phyloP scores from a whole-genome alignment of 2,329 filamentous ascomycete species.

The Ilyonectria sp. region DNA sequence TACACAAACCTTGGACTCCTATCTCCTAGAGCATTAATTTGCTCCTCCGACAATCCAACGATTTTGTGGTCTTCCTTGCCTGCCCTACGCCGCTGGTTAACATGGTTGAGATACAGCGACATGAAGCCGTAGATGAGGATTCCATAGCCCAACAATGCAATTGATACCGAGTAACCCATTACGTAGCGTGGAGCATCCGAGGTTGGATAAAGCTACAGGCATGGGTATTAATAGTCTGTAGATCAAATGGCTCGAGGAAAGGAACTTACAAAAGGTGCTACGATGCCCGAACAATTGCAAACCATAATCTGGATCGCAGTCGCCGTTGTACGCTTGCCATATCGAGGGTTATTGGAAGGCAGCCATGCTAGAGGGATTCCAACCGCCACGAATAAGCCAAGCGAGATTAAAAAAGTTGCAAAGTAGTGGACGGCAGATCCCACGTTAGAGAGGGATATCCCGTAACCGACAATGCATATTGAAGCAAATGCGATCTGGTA shows the following conservation, averaged over 20 bases:
- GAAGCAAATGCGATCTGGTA: conserved; percentile 66
- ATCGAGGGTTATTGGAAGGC: conserved; percentile 28
- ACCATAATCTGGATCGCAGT: conserved; percentile 27
- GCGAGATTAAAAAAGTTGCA: conserved; percentile 27
- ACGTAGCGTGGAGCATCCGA: conserved; percentile 24
- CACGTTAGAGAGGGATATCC: conserved; percentile 67
- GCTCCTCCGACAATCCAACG: conserved; percentile 17
- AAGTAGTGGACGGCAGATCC: conserved; percentile 59
- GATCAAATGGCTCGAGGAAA: neutral
- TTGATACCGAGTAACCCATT: conserved; percentile 24
- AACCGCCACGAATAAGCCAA: conserved; percentile 25
- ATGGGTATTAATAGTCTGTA: neutral
- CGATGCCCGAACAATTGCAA: conserved; percentile 26
- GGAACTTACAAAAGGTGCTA: conserved; percentile 29
- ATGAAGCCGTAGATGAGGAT: conserved; percentile 23
- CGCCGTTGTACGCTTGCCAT: conserved; percentile 28
- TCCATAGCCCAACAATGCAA: conserved; percentile 22
- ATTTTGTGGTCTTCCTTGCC: conserved; percentile 30
- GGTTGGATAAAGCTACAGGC: conserved; percentile 21
- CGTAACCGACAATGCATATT: conserved; percentile 71
- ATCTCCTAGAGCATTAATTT: conserved; percentile 27
- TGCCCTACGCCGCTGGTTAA: conserved; percentile 20
- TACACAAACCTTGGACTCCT: conserved; percentile 28
- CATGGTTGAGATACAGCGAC: conserved; percentile 22
- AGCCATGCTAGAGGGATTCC: conserved; percentile 28